Evolutionary conservation across 768 basidiomycete genomes (phyloP).

Genomic region (Hygrophoropsis aurantiaca): DNA sequence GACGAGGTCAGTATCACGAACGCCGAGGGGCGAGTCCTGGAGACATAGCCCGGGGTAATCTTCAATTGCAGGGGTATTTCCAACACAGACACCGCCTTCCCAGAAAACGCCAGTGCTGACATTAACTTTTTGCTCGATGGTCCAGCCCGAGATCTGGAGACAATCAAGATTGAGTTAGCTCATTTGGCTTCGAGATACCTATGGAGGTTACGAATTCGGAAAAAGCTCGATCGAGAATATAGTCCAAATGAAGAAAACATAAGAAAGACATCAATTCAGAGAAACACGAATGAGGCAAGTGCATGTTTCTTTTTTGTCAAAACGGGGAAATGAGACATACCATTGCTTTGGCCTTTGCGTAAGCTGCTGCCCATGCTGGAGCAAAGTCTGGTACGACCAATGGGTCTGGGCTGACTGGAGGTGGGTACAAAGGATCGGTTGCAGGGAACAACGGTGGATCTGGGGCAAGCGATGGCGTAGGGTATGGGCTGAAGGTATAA

Average conservation of each 20-base stretch:
- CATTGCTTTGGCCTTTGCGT: constrained; percentile 55
- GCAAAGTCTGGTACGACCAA: constrained; percentile 45
- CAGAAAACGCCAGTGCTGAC: constrained; percentile 59
- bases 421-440: constrained; percentile 57
- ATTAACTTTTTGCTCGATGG: constrained; percentile 64
- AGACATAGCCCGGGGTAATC: constrained; percentile 71
- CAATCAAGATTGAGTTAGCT: constrained; percentile 14
- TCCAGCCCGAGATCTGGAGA: constrained; percentile 44
- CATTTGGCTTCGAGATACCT: not conserved
- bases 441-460: constrained; percentile 53
- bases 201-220: not conserved
- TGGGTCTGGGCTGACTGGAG: constrained; percentile 44
- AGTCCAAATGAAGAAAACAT: too few species aligned
- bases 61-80: constrained; percentile 57
- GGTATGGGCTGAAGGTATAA: constrained; percentile 57
- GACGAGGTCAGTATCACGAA: constrained; percentile 71
- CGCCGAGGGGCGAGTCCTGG: constrained; percentile 76
- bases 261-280: constrained; percentile 43
- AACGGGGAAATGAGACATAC: constrained; percentile 31
- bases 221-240: too few species aligned
- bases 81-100: constrained; percentile 64
- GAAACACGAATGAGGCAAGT: constrained; percentile 46
- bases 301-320: not conserved
- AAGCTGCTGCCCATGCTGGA: constrained; percentile 57
- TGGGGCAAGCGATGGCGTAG: constrained; percentile 56